phyloP scores from a whole-genome alignment of 306 rosid species.

The Ormosia semicastrata region DNA sequence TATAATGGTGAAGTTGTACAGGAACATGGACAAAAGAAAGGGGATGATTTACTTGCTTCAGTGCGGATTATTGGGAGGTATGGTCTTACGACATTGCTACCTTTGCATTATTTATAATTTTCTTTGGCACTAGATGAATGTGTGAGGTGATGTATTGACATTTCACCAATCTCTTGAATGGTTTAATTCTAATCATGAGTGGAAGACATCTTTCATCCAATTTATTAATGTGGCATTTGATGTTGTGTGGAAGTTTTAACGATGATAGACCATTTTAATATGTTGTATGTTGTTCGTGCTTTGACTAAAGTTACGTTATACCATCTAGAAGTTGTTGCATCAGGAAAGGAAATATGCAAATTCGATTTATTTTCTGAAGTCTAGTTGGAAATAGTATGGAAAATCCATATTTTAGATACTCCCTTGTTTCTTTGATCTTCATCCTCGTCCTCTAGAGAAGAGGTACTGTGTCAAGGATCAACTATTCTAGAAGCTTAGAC shows the following conservation, averaged over 20 bases:
- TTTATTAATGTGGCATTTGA: not conserved
- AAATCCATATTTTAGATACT: not conserved
- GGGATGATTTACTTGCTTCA: conserved; percentile 91
- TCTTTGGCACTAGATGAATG: not conserved
- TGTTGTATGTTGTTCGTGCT: not conserved
- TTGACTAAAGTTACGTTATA: not conserved
- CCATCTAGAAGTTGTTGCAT: not conserved
- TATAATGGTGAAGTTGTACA: conserved; percentile 40
- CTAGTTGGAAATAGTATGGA: not conserved
- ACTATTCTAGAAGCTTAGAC: not conserved
- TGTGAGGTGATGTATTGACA: not conserved
- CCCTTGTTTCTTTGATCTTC: not conserved
- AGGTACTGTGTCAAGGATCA: not conserved
- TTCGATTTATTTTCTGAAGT: not conserved
- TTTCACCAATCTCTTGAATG: not conserved
- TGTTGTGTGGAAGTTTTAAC: not conserved
- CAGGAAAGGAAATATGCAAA: not conserved
- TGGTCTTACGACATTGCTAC: not conserved
- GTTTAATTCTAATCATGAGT: conserved; percentile 13
- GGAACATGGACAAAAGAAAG: conserved; percentile 83
- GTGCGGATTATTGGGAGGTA: conserved; percentile 94
- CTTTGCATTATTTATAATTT: not conserved
- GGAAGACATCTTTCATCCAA: conserved; percentile 14
- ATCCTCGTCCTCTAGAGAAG: not conserved
- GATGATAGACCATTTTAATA: conserved; percentile 19